A percentile compares a stretch with the other conserved stretches of the same genome.
Conservation (phyloP, 2,329 filamentous ascomycete species). For the Ophiostoma ips region DNA sequence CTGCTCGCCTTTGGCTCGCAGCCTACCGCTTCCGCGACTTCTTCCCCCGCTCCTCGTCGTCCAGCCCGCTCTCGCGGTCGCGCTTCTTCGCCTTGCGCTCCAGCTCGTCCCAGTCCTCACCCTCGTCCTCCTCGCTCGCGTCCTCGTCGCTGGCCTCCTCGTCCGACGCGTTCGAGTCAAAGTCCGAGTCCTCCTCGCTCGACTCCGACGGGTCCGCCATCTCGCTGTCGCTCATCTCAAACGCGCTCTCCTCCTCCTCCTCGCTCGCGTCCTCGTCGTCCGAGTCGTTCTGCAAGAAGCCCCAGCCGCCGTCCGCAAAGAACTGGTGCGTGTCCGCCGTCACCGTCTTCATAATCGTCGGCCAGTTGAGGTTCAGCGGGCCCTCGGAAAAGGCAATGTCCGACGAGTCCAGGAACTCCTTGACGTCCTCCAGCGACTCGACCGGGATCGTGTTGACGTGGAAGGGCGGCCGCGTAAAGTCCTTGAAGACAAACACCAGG, state of each 20-base stretch:
- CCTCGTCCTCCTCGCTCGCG: slow-evolving; percentile 63
- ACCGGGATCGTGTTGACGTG: slow-evolving; percentile 98
- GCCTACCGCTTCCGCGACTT: slow-evolving; percentile 45
- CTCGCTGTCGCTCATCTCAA: slow-evolving; percentile 80
- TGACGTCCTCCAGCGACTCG: slow-evolving; percentile 85
- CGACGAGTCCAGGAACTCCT: slow-evolving; percentile 93
- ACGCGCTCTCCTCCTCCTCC: slow-evolving; percentile 80
- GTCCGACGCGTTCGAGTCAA: slow-evolving; percentile 75
- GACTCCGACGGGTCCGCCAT: slow-evolving; percentile 67
- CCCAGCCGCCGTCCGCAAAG: slow-evolving; percentile 92
- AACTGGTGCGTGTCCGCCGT: slow-evolving; percentile 87
- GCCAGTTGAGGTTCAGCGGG: slow-evolving; percentile 95
- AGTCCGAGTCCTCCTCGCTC: slow-evolving; percentile 76
- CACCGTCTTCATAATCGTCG: slow-evolving; percentile 98
- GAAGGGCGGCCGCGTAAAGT: slow-evolving; percentile 77
- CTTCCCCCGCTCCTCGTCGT: slow-evolving; percentile 65
- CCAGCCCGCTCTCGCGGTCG: slow-evolving; percentile 52
- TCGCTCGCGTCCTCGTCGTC: slow-evolving; percentile 69
- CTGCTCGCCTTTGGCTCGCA: no score
- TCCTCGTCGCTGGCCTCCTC: slow-evolving; percentile 64
- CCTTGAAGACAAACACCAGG: slow-evolving; percentile 95
- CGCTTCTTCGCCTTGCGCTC: slow-evolving; percentile 84
- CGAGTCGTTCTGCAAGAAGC: slow-evolving; percentile 74
- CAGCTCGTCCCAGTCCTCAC: slow-evolving; percentile 88
- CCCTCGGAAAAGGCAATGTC: slow-evolving; percentile 92